phyloP scores from a whole-genome alignment of 2,329 filamentous ascomycete genomes.

The Cladophialophora exuberans region DNA sequence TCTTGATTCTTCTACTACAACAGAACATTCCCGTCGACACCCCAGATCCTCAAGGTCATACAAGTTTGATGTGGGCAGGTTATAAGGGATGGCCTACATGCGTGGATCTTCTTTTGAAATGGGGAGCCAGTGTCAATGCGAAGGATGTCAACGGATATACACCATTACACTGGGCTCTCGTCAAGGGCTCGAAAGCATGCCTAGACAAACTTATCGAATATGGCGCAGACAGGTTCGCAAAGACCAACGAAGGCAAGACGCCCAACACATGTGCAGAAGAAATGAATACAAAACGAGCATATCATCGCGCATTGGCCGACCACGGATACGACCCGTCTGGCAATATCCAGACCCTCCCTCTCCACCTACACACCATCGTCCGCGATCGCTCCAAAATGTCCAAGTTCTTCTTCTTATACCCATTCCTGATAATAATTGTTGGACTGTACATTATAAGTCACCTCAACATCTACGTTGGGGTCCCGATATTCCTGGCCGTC shows the following conservation, averaged over 20 bases:
- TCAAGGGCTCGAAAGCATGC: conserved; percentile 86
- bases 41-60: conserved; percentile 86
- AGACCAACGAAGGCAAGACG: conserved; percentile 88
- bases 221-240: conserved; percentile 88
- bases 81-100: conserved; percentile 95
- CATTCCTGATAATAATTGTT: conserved; percentile 74
- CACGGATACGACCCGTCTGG: conserved; percentile 82
- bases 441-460: conserved; percentile 73
- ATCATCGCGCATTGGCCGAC: conserved; percentile 80
- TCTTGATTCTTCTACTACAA: conserved; percentile 86
- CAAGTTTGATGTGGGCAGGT: conserved; percentile 96
- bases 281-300: conserved; percentile 82
- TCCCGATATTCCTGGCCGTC: conserved; percentile 62
- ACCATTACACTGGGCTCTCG: conserved; percentile 92
- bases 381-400: conserved; percentile 78
- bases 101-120: conserved; percentile 88
- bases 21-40: conserved; percentile 95
- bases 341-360: conserved; percentile 68
- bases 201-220: conserved; percentile 95
- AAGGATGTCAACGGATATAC: conserved; percentile 92
- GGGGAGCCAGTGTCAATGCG: conserved; percentile 92
- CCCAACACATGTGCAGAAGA: conserved; percentile 83
- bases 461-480: conserved; percentile 71
- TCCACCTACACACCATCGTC: conserved; percentile 73
- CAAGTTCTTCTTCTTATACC: conserved; percentile 88